These are phyloP conservation scores for Sapria himalayana DNA, from an alignment of 345 rosid species.

Conservation along the genomic window DNA sequence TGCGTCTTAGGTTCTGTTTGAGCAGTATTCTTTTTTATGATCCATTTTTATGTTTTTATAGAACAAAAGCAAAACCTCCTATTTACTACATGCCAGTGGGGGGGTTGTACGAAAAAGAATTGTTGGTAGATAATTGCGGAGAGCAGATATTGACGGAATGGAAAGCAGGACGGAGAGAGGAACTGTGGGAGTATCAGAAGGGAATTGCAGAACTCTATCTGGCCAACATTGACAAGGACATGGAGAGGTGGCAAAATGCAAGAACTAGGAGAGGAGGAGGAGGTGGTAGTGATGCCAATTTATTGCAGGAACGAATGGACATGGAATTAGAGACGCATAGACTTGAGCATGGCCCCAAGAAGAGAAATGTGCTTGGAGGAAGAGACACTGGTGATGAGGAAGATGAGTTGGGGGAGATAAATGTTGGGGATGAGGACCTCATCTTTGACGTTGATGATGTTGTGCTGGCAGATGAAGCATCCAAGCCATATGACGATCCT, in stretches of 20 bases:
- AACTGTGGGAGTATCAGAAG: slow-evolving; percentile 62
- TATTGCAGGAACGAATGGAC: slow-evolving; percentile 97
- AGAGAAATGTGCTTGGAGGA: slow-evolving; percentile 60
- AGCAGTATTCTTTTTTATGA: slow-evolving; percentile 5
- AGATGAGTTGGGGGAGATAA: slow-evolving; percentile 72
- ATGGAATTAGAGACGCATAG: slow-evolving; percentile 77
- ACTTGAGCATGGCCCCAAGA: slow-evolving; percentile 93
- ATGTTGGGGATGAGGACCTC: slow-evolving; percentile 72
- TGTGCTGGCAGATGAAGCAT: slow-evolving; percentile 29
- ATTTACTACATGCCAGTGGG: slow-evolving; percentile 53
- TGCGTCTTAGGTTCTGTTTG: too few relatives aligned
- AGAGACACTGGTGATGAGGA: slow-evolving; percentile 62
- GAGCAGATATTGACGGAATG: slow-evolving; percentile 71
- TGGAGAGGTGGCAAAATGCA: slow-evolving; percentile 93
- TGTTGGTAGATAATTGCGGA: slow-evolving; percentile 29
- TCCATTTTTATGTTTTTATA: slow-evolving; percentile 13
- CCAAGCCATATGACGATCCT: slow-evolving; percentile 15
- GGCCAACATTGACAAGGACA: slow-evolving; percentile 63
- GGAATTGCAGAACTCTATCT: slow-evolving; percentile 45
- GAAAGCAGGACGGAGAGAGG: slow-evolving; percentile 61
- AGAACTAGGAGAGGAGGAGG: slow-evolving; percentile 45
- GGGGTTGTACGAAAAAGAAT: slow-evolving; percentile 45
- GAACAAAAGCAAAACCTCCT: slow-evolving; percentile 81
- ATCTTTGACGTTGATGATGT: slow-evolving; percentile 72
- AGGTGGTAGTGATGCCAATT: slow-evolving; percentile 25